Base-by-base conservation (phyloP, 345 rosid species). In the Euphorbia lathyris region DNA sequence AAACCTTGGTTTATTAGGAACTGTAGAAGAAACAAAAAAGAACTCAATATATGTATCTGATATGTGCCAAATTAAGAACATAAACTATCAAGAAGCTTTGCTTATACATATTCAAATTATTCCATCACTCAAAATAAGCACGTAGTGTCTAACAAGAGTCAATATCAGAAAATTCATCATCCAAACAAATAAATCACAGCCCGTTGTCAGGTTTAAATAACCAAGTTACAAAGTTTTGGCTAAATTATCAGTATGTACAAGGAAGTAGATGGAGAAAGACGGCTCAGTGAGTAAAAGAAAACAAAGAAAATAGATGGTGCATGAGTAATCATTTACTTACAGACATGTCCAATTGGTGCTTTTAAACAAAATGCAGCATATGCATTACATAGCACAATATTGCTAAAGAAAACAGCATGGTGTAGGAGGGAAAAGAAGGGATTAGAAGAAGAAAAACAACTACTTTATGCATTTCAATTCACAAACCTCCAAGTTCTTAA, bases 1-100 rank as follows among this genome's bases (percentile, higher is more conserved):
- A 71, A 67, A 62, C 79, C 79, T 45, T 61, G 72, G 50, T 76
- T 76, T 72, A 67, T 75, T 20, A 76, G 69, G 58, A 76, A 76
- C 79, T 76, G 68, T 52, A 12, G 63, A 61, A 61, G 36, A 1
- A n/a, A 8, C 17, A 23, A 14, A 58, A 9, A 45, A 1, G 16
- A n/a, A 19, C 53, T 59, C 58, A 59, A 5, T 22, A 70, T 7
- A 13, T 69, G 29, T 38, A 30, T 30, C 10, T 4, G 4, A 19
- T 2, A 58, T 26, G 19, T 3, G 7, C 25, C 42, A 59, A 20
- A 43, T 43, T 25, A 43, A 43, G 50, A 10, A 30, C 3, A 40
- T 56, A 53, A 23, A 7, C 30, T 56, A 40, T 6, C 61, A 40
- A 40, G 58, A 38, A 53, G 23, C 51, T 34, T 67, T 17, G 38